Base-by-base conservation (phyloP, 106 monocot species). In the Acorus gramineus region DNA sequence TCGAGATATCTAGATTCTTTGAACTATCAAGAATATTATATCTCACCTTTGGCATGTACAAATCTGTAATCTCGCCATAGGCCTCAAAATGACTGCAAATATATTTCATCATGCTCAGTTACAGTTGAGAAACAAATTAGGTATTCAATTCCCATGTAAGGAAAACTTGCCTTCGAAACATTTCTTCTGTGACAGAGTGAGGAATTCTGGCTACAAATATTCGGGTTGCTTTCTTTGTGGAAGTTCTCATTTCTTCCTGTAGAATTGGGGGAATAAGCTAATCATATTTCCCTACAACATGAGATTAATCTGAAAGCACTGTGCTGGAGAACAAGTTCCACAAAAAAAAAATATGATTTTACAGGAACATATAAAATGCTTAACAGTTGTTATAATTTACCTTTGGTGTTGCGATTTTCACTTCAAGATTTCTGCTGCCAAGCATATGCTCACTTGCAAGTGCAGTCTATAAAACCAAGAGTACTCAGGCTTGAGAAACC, bases 161-260 rank as follows among this genome's bases (percentile, higher is more conserved):
- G 4, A 8, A 65, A 61, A 44, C 57, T 57, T 76, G 86, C 98
- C 83, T 81, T 50, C 92, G 70, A 57, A 98, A 92, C 77, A 74
- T 79, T 46, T 82, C 71, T 52, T 98, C 98, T 28, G 85, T 85
- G 42, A 92, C 85, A 46, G 88, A 77, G 48, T 78, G 77, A 62
- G 91, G 88, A 45, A 98, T 98, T 66, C 87, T 83, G n/a, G 98
- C 98, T 51, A 98, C 91, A 86, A 98, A 98, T 71, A 98, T 92
- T 50, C 98, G 70, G 49, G 91, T 98, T 56, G 81, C 83, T 63
- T 98, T 98, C 62, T 92, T 98, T 46, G 66, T 64, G 45, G 85
- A 70, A 50, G 44, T 57, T 61, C 77, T 91, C 98, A 98, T 98
- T 81, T 98, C 92, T 76, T 98, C 98, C 98, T 98, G 71, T 28